Base-by-base conservation (phyloP, 768 basidiomycete species). In the Chiua virens region DNA sequence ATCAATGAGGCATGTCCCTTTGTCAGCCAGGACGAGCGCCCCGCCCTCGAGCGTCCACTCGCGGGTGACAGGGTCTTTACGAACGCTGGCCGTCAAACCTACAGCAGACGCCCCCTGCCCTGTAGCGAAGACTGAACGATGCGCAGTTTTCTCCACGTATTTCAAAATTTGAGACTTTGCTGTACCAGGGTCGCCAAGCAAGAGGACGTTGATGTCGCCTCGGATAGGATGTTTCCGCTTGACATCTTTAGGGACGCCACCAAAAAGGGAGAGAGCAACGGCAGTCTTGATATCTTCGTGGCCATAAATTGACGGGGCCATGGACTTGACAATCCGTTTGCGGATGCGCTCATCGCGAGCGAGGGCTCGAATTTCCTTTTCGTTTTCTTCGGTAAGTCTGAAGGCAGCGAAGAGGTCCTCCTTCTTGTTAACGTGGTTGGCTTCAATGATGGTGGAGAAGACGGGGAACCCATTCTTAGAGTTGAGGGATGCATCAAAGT, bases 11-110 rank as follows among this genome's bases (percentile, higher is more conserved):
- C 97, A 98, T 23, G 89, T 92, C 13, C 97, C 97, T 72, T 96
- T 97, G 73, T 99, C 97, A 3, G 97, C 97, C 18, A 99, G 78
- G n/a, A 99, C 97, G 10, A 99, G 78, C 3, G 97, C 97, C 9
- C 97, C 97, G 14, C 97, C 97, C 71, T 99, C 97, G 23, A 99
- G 79, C 3, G 97, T 98, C 97, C 97, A 99, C 72, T 98, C 97
- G 18, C 87, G 81, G 11, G 97, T 98, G 50, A 98, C 81, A 0
- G 97, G 94, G 64, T 99, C 97, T 71, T 97, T 98, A 47, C 97
- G 86, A n/a, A 99, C 97, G 56, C 93, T 96, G 21, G 97, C 97
- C 0, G 97, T 99, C 49, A 99, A 78, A 86, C 97, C 97, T 50
- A 98, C 97, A 5, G 97, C 97, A 5, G 90, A 93, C 14, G 97